phyloP scores from a whole-genome alignment of 106 monocot species.

The Hemerocallis citrina region DNA sequence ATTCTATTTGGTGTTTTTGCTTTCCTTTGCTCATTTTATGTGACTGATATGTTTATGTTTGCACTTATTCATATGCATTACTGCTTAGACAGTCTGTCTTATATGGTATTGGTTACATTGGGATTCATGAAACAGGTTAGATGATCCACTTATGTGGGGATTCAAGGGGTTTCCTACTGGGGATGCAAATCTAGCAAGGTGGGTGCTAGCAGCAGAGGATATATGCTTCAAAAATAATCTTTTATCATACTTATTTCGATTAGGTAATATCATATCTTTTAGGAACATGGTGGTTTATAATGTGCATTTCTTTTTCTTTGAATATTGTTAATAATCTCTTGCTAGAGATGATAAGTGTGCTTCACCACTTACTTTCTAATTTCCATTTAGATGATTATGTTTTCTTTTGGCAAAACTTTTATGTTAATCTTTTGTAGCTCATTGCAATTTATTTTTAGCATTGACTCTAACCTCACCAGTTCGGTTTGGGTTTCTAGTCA shows the following conservation, averaged over 20 bases:
- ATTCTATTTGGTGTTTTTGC: too few species aligned
- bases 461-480: too few species aligned
- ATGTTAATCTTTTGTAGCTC: too few species aligned
- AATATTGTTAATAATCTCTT: too few species aligned
- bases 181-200: constrained; percentile 76
- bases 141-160: constrained; percentile 98
- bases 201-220: constrained; percentile 93
- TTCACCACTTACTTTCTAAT: too few species aligned
- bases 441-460: too few species aligned
- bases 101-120: neutral
- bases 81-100: neutral
- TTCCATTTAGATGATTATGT: too few species aligned
- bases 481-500: too few species aligned
- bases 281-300: neutral
- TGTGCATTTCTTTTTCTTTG: too few species aligned
- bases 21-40: too few species aligned
- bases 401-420: too few species aligned
- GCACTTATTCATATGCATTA: neutral
- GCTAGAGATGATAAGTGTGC: too few species aligned
- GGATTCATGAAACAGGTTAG: constrained; percentile 52
- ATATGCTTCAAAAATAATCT: constrained; percentile 90
- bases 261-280: constrained; percentile 35
- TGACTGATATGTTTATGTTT: neutral
- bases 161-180: constrained; percentile 82
- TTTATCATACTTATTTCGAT: constrained; percentile 81